Evolutionary conservation across 345 rosid genomes (phyloP).

Genomic region (Excoecaria cochinchinensis): DNA sequence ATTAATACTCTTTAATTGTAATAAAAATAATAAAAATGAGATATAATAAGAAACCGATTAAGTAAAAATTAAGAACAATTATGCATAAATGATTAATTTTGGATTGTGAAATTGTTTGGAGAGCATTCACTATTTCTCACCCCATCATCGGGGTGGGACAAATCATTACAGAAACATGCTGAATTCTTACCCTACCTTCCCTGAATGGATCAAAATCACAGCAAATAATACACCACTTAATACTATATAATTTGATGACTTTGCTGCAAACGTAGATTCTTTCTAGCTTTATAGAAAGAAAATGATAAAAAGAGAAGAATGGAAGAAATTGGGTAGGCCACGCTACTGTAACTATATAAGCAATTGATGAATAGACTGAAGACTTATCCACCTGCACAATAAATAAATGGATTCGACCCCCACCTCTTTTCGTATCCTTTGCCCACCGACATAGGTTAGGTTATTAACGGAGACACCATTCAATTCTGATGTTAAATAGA

Average conservation of each 20-base stretch:
- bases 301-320: conserved; percentile 4
- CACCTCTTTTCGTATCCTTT: neutral
- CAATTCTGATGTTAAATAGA: neutral
- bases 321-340: conserved; percentile 10
- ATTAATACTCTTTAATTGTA: too few relatives aligned
- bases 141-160: too few relatives aligned
- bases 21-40: too few relatives aligned
- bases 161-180: too few relatives aligned
- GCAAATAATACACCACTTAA: neutral
- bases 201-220: neutral
- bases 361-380: neutral
- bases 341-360: neutral
- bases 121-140: too few relatives aligned
- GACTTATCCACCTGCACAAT: neutral
- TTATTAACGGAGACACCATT: conserved; percentile 1
- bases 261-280: neutral
- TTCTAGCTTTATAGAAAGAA: conserved; percentile 10
- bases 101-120: neutral
- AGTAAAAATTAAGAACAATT: too few relatives aligned
- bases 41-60: too few relatives aligned
- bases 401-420: neutral
- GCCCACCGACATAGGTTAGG: neutral
- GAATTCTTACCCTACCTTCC: neutral
- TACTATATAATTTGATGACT: too few relatives aligned
- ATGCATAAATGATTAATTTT: too few relatives aligned